These are phyloP conservation scores for Arbutus unedo DNA, from an alignment of 148 eudicot species.

Conservation along the genomic window DNA sequence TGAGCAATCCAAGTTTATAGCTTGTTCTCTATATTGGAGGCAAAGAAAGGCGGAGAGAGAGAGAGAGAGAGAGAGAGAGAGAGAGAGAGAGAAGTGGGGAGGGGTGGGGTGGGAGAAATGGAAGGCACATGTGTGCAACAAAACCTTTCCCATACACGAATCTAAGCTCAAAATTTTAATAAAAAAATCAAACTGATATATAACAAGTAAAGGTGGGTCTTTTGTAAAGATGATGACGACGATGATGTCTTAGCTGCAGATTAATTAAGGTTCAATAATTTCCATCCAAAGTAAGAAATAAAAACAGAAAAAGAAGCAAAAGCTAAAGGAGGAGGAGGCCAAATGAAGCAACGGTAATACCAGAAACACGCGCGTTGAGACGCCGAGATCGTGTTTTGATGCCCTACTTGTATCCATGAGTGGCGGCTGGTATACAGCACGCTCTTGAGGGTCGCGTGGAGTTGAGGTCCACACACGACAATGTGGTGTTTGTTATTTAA, in stretches of 20 bases:
- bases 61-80: background rate
- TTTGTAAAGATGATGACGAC: conserved; percentile 3
- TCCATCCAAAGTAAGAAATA: background rate
- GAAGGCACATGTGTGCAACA: conserved; percentile 36
- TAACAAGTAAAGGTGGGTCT: background rate
- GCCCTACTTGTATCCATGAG: background rate
- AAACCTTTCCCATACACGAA: background rate
- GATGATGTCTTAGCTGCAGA: background rate
- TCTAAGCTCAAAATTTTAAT: conserved; percentile 5
- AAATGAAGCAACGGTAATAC: conserved; percentile 11
- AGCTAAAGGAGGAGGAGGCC: background rate
- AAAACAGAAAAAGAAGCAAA: background rate
- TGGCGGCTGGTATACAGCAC: background rate
- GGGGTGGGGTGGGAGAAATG: background rate
- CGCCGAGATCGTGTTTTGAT: background rate
- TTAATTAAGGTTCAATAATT: background rate
- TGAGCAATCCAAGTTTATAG: conserved; percentile 1
- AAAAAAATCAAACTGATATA: background rate
- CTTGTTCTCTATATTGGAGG: background rate
- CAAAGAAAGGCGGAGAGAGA: background rate
- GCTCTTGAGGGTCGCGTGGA: background rate
- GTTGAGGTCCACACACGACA: background rate
- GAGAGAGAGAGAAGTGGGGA: background rate
- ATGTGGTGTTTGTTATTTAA: background rate
- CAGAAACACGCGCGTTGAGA: background rate